A percentile compares a stretch with the other conserved stretches of the same genome.
Evolutionary conservation across 345 rosid genomes (phyloP).

Genomic region (Reutealis trisperma): DNA sequence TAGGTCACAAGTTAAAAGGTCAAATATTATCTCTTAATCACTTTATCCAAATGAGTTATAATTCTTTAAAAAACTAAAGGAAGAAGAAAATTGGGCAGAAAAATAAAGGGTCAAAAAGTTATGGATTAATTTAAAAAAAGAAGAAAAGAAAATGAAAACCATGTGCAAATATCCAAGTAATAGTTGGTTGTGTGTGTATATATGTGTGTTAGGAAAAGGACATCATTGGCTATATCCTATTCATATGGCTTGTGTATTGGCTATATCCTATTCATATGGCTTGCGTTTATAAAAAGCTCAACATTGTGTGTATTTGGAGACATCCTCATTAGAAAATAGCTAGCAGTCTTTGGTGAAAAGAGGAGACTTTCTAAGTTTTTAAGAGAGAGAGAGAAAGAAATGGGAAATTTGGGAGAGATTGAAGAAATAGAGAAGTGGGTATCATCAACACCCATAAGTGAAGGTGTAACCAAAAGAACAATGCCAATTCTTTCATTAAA

Average conservation of each 20-base stretch:
- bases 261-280: not conserved
- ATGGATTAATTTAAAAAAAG: too few relatives aligned
- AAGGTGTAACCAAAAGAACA: not conserved
- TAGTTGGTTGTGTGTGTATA: not conserved
- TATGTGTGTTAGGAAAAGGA: not conserved
- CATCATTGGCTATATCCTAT: too few relatives aligned
- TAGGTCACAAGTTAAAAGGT: too few relatives aligned
- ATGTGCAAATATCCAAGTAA: too few relatives aligned
- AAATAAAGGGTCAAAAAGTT: too few relatives aligned
- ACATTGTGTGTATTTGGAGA: not conserved
- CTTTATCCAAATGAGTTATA: too few relatives aligned
- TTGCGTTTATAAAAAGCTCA: not conserved
- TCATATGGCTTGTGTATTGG: not conserved
- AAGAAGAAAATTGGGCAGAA: too few relatives aligned
- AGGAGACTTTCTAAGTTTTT: not conserved
- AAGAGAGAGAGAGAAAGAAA: slow-evolving; percentile 19
- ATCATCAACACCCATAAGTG: not conserved
- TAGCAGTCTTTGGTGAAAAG: not conserved
- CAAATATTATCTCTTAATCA: too few relatives aligned
- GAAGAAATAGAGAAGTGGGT: slow-evolving; percentile 29
- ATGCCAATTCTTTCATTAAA: slow-evolving; percentile 42
- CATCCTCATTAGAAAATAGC: not conserved
- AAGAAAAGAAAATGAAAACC: too few relatives aligned
- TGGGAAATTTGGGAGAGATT: slow-evolving; percentile 35
- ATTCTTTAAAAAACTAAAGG: not conserved